Conservation (phyloP, 768 basidiomycete genomes). For the Termitomyces sp. region DNA sequence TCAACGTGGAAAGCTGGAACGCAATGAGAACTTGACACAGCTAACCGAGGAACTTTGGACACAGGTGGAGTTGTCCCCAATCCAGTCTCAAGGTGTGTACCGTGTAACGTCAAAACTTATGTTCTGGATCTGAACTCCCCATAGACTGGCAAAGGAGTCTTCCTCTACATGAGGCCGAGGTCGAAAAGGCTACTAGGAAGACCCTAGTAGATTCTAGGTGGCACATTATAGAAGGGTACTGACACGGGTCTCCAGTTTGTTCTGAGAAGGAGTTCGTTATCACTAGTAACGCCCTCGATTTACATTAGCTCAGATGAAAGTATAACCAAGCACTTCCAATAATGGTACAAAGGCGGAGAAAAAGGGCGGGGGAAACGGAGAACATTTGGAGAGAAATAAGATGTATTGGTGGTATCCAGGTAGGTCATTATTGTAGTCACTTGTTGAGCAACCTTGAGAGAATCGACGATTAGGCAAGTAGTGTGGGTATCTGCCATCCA, state of each 20-base stretch:
- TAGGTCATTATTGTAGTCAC: too few relatives aligned
- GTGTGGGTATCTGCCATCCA: too few relatives aligned
- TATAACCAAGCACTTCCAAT: neutral
- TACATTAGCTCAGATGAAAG: neutral
- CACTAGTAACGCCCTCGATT: too few relatives aligned
- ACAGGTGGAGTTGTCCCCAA: neutral
- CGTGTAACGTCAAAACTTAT: neutral
- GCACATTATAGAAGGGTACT: neutral
- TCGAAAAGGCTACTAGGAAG: neutral
- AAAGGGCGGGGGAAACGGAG: too few relatives aligned
- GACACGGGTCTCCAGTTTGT: too few relatives aligned
- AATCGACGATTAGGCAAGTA: too few relatives aligned
- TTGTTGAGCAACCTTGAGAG: too few relatives aligned
- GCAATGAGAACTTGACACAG: neutral
- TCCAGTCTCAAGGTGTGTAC: neutral
- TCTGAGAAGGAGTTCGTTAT: too few relatives aligned
- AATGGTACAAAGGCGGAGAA: neutral
- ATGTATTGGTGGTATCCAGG: too few relatives aligned
- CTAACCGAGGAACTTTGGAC: neutral
- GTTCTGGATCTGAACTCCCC: neutral
- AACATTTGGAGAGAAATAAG: too few relatives aligned
- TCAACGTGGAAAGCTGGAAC: neutral
- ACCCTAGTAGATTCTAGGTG: neutral
- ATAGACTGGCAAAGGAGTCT: neutral
- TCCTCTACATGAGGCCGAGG: neutral